Evolutionary conservation across 2,329 filamentous ascomycete genomes (phyloP).

Genomic region (Emmonsiellopsis sp.): DNA sequence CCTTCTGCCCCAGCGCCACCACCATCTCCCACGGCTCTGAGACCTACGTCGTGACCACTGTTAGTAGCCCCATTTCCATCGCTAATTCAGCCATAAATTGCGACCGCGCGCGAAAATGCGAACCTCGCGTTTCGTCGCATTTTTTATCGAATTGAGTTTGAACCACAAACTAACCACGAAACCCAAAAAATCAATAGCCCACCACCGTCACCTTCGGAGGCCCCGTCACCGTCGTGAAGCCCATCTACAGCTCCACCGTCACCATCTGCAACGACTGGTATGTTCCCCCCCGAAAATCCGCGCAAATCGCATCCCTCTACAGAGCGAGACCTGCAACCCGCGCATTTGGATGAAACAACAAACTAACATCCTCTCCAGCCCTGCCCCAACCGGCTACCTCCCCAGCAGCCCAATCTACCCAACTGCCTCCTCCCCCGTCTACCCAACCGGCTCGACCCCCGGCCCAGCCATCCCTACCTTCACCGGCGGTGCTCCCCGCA

Average conservation of each 20-base stretch:
- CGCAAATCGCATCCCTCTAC: background rate
- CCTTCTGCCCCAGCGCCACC: conserved; percentile 63
- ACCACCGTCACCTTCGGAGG: conserved; percentile 63
- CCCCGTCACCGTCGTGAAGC: conserved; percentile 55
- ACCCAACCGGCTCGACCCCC: conserved; percentile 18
- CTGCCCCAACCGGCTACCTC: conserved; percentile 16
- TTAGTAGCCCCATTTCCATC: conserved; percentile 23
- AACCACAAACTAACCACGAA: background rate
- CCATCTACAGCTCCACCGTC: conserved; percentile 47
- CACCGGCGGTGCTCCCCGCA: conserved; percentile 46
- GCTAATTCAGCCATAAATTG: too few relatives aligned
- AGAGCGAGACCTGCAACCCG: background rate
- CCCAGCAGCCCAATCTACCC: conserved; percentile 14
- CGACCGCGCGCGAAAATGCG: too few relatives aligned
- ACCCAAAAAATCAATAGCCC: conserved; percentile 33
- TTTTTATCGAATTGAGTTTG: background rate
- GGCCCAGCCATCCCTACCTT: conserved; percentile 26
- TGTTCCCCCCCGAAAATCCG: conserved; percentile 8
- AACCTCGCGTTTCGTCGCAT: background rate
- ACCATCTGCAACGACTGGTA: conserved; percentile 35
- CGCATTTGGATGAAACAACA: background rate
- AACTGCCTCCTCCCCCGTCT: conserved; percentile 13
- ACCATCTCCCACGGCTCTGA: conserved; percentile 53
- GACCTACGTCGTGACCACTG: conserved; percentile 62
- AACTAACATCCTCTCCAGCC: conserved; percentile 4